A percentile compares a stretch with the other conserved stretches of the same genome.
Evolutionary conservation across 108 stramenopile species (phyloP).

Genomic region (Cyclotella baltica): DNA sequence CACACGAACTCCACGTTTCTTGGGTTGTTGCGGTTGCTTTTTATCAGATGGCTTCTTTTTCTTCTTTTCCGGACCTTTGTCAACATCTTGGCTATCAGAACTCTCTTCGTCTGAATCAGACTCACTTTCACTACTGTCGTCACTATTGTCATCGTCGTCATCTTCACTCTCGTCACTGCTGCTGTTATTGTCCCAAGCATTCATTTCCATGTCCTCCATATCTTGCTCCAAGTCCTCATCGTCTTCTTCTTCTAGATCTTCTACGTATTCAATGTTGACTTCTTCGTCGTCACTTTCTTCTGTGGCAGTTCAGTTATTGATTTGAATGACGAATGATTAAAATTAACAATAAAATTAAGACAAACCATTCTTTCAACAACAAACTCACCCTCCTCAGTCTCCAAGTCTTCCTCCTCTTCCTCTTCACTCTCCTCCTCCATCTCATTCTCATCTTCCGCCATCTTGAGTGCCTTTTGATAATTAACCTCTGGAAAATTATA

Average conservation of each 20-base stretch:
- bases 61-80: not conserved
- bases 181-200: conserved; percentile 73
- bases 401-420: conserved; percentile 63
- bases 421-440: conserved; percentile 70
- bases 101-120: conserved; percentile 44
- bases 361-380: too few relatives aligned
- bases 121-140: conserved; percentile 35
- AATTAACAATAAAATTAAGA: not conserved
- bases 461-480: conserved; percentile 86
- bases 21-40: conserved; percentile 26
- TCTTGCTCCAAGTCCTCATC: conserved; percentile 76
- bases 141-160: conserved; percentile 23
- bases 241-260: conserved; percentile 85
- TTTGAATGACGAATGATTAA: not conserved
- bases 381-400: conserved; percentile 38
- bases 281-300: conserved; percentile 63
- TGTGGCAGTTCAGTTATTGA: not conserved
- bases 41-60: conserved; percentile 46
- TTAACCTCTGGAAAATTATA: conserved; percentile 95
- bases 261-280: conserved; percentile 76
- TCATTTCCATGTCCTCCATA: conserved; percentile 81
- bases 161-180: conserved; percentile 37
- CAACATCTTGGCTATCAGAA: conserved; percentile 28
- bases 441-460: conserved; percentile 68
- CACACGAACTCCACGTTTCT: conserved; percentile 62